Evolutionary conservation across 805 yeast species (phyloP).

Genomic region (Pichia membranifaciens): DNA sequence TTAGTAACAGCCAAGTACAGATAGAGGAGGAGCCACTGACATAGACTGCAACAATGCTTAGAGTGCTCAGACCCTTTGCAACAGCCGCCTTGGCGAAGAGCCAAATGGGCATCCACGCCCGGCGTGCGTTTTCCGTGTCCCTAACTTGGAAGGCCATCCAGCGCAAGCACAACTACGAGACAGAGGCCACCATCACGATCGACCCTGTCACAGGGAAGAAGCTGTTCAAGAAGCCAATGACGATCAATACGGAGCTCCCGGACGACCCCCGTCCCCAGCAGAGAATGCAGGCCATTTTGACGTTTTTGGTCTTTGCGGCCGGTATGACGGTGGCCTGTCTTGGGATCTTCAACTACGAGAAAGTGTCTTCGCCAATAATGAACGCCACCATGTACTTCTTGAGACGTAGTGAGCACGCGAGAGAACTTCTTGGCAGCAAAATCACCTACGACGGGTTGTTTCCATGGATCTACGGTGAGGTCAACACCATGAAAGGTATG

Average conservation of each 20-base stretch:
- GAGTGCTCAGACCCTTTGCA: not conserved
- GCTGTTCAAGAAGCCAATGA: conserved; percentile 38
- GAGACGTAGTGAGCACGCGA: conserved; percentile 65
- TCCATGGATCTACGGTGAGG: conserved; percentile 87
- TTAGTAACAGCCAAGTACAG: no score
- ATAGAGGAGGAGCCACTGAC: no score
- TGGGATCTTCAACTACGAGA: conserved; percentile 87
- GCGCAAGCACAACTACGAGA: conserved; percentile 18
- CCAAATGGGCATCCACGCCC: not conserved
- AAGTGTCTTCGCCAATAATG: conserved; percentile 82
- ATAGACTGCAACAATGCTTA: not conserved
- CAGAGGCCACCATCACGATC: conserved; percentile 16
- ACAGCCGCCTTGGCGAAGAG: not conserved
- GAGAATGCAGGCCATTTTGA: conserved; percentile 29
- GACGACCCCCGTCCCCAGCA: conserved; percentile 58
- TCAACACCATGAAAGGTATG: conserved; percentile 77
- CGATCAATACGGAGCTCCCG: conserved; percentile 76
- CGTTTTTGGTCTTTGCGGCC: conserved; percentile 49
- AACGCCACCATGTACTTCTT: conserved; percentile 80
- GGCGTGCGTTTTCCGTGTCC: conserved; percentile 3
- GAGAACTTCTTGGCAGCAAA: conserved; percentile 62
- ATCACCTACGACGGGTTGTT: conserved; percentile 65
- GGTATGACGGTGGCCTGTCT: conserved; percentile 50
- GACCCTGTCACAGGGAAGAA: conserved; percentile 22
- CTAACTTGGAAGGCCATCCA: not conserved